phyloP scores from a whole-genome alignment of 164 flowering plant species.

The Umbellularia californica region DNA sequence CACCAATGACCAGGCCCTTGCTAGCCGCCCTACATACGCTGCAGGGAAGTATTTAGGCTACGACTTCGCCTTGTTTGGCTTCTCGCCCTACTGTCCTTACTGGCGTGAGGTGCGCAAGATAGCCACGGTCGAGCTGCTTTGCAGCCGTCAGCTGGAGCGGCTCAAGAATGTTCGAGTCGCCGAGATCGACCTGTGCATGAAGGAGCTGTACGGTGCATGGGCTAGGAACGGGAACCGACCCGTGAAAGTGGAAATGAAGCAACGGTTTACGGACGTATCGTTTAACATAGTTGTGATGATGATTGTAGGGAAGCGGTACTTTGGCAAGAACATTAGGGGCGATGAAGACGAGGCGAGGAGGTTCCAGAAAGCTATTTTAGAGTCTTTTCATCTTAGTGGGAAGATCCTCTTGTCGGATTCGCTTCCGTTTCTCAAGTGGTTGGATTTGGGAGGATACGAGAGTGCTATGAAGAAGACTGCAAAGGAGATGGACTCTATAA shows the following conservation, averaged over 20 bases:
- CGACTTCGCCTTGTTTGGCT: slow-evolving; percentile 10
- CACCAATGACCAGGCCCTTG: no score
- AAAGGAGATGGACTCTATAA: no score
- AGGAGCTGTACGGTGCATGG: no score
- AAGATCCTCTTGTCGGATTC: slow-evolving; percentile 16
- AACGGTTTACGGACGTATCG: slow-evolving; percentile 12
- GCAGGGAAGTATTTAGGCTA: slow-evolving; percentile 9
- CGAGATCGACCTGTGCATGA: slow-evolving; percentile 11
- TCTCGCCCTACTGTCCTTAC: slow-evolving; percentile 21
- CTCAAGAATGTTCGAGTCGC: slow-evolving; percentile 2
- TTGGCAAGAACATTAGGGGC: not conserved
- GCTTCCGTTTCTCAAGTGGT: slow-evolving; percentile 19
- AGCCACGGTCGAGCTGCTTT: slow-evolving; percentile 18
- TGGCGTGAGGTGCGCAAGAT: slow-evolving; percentile 28
- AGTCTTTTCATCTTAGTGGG: slow-evolving; percentile 8
- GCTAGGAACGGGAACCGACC: not conserved
- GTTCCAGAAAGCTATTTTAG: slow-evolving; percentile 5
- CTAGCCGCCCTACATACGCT: slow-evolving; percentile 9
- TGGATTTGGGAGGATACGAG: no score
- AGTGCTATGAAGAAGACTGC: no score
- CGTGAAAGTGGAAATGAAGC: slow-evolving; percentile 16
- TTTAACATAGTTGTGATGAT: slow-evolving; percentile 15
- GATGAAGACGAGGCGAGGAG: slow-evolving; percentile 2
- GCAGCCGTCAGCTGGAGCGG: slow-evolving; percentile 7
- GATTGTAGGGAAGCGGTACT: slow-evolving; percentile 22